Evolutionary conservation across 345 rosid species (phyloP).

Genomic region (Citrus trifoliata): DNA sequence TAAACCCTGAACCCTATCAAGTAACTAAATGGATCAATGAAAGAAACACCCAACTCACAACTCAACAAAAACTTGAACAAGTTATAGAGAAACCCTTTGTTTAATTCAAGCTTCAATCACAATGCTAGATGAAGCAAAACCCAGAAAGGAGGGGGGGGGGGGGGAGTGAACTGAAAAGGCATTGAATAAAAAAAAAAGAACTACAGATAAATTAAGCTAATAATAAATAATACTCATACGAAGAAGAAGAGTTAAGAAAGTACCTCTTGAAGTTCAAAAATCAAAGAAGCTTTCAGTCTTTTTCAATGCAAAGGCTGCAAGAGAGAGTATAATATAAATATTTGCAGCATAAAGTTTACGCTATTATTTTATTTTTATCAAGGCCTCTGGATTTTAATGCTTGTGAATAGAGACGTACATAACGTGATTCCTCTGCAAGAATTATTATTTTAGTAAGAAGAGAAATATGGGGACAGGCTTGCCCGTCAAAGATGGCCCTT

Average conservation of each 20-base stretch:
- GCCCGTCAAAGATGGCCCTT: background rate
- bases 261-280: constrained; percentile 3
- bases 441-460: background rate
- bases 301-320: background rate
- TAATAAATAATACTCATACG: background rate
- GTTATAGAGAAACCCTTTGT: background rate
- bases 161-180: background rate
- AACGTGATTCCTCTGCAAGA: no score
- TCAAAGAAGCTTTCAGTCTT: background rate
- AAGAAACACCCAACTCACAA: background rate
- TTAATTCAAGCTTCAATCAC: background rate
- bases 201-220: background rate
- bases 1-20: background rate
- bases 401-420: no score
- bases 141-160: background rate
- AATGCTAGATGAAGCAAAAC: background rate
- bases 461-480: background rate
- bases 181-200: background rate
- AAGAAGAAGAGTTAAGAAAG: background rate
- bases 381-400: no score
- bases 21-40: background rate
- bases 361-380: background rate
- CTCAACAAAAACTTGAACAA: background rate
- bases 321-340: background rate
- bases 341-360: background rate